A percentile compares a stretch with the other conserved stretches of the same genome.
phyloP scores from a whole-genome alignment of 306 rosid species.

The Medicago arabica region DNA sequence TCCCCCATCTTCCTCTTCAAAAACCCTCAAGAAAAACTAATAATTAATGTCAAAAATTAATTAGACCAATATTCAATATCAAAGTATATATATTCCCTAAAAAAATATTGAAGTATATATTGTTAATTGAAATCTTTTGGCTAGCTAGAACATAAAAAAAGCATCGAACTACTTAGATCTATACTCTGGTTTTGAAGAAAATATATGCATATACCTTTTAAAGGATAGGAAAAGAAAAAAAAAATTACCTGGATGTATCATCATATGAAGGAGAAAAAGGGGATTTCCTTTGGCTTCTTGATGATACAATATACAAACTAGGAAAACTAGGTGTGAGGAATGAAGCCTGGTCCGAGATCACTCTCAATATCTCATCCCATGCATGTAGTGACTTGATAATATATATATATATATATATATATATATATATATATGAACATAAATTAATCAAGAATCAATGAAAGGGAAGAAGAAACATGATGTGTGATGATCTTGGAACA shows the following conservation, averaged over 20 bases:
- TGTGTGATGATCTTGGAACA: conserved; percentile 58
- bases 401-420: not conserved
- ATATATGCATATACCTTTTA: not conserved
- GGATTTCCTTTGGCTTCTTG: conserved; percentile 36
- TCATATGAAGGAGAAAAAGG: conserved; percentile 9
- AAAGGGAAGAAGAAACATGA: conserved; percentile 6
- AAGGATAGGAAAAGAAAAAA: not conserved
- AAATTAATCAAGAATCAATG: not conserved
- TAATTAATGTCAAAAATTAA: conserved; percentile 1
- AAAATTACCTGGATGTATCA: not conserved
- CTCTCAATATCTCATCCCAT: conserved; percentile 24
- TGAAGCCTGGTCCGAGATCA: conserved; percentile 97
- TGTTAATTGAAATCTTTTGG: not conserved
- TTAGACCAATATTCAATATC: not conserved
- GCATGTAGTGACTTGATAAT: conserved; percentile 9
- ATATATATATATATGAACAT: not conserved
- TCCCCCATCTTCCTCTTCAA: conserved; percentile 1
- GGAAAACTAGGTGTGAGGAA: conserved; percentile 73
- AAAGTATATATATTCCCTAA: not conserved
- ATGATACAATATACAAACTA: conserved; percentile 23
- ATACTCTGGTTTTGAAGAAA: not conserved
- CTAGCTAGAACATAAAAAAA: conserved; percentile 21
- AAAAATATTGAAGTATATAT: not conserved
- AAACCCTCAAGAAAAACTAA: conserved; percentile 16
- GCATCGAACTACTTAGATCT: conserved; percentile 31